A percentile compares a stretch with the other conserved stretches of the same genome.
These are phyloP conservation scores for Eimeria tenella DNA, from an alignment of 169 alveolate genomes.

Conservation along the genomic window DNA sequence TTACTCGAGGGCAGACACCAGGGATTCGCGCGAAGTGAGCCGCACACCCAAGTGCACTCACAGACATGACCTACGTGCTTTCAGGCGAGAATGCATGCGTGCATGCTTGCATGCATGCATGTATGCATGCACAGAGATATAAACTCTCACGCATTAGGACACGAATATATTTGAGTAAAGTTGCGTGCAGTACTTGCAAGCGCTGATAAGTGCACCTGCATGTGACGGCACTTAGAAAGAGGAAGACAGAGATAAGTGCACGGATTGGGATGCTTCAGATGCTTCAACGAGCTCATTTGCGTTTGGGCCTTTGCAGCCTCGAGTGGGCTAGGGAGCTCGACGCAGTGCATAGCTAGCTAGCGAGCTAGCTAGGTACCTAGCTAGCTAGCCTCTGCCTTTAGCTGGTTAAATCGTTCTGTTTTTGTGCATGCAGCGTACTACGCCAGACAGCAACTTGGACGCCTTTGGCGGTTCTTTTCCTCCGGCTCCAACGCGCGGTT, in stretches of 20 bases:
- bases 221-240: too few species aligned
- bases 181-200: too few species aligned
- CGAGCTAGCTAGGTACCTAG: too few species aligned
- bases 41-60: neutral
- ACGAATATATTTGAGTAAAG: too few species aligned
- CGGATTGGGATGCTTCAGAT: neutral
- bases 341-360: too few species aligned
- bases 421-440: conserved; percentile 4
- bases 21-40: conserved; percentile 21
- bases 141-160: too few species aligned
- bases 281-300: neutral
- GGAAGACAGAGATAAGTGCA: too few species aligned
- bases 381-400: too few species aligned
- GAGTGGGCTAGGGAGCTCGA: too few species aligned
- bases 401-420: neutral
- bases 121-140: too few species aligned
- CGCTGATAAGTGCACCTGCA: too few species aligned
- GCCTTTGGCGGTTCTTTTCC: neutral
- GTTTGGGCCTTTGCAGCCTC: neutral
- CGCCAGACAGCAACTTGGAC: conserved; percentile 3
- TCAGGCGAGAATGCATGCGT: neutral
- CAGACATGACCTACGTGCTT: neutral
- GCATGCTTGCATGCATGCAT: neutral
- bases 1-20: neutral
- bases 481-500: neutral